A percentile compares a stretch with the other conserved stretches of the same genome.
Conservation (phyloP, 441 rosid species). For the Theobroma grandiflorum region DNA sequence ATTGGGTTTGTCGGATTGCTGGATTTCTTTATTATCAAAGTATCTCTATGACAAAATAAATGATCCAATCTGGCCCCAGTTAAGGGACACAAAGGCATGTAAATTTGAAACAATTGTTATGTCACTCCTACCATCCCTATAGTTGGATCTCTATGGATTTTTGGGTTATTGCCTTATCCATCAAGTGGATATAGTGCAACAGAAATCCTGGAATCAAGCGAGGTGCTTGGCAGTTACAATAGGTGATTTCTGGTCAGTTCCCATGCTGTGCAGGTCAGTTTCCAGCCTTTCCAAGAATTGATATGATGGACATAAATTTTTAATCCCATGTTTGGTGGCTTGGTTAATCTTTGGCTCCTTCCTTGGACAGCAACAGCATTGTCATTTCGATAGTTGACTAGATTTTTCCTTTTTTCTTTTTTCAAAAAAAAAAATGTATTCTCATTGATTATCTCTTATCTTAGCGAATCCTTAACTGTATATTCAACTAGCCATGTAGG, state of each 20-base stretch:
- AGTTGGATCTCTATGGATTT: neutral
- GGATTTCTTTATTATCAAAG: constrained; percentile 31
- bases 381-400: constrained; percentile 17
- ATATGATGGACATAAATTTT: neutral
- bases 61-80: constrained; percentile 32
- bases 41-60: constrained; percentile 18
- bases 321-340: constrained; percentile 9
- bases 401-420: neutral
- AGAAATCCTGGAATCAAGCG: neutral
- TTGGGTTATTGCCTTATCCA: constrained; percentile 20
- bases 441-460: neutral
- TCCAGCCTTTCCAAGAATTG: constrained; percentile 9
- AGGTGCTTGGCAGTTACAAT: neutral
- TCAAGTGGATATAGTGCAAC: neutral
- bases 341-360: constrained; percentile 20
- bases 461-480: constrained; percentile 18
- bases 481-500: constrained; percentile 21
- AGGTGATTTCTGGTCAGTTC: constrained; percentile 6
- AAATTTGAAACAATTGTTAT: constrained; percentile 19
- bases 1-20: constrained; percentile 25
- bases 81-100: constrained; percentile 26
- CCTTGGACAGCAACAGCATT: constrained; percentile 6
- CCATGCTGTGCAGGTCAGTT: constrained; percentile 13
- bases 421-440: neutral
- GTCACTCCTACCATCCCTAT: neutral